Percentiles rank a stretch among this genome's conserved stretches.
These are phyloP conservation scores for Rhizophagus prolifer DNA, from an alignment of 192 early-diverging fungal genomes.

Conservation along the genomic window DNA sequence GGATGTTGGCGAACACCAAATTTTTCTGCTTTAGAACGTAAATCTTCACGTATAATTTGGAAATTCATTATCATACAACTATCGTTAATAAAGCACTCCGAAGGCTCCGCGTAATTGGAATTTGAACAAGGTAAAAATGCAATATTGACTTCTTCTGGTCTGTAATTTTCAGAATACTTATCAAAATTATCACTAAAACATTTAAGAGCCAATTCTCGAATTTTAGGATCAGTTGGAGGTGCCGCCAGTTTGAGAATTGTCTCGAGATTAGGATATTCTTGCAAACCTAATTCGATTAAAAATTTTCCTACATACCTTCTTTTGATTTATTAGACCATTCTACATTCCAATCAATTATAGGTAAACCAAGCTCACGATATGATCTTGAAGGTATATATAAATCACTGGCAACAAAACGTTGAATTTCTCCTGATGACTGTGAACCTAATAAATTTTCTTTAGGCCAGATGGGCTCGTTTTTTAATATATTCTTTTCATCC, in stretches of 20 bases:
- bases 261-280: conserved; percentile 38
- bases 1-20: conserved; percentile 70
- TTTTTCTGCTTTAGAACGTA: conserved; percentile 52
- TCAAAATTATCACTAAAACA: conserved; percentile 72
- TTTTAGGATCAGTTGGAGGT: conserved; percentile 23
- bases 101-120: conserved; percentile 50
- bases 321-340: conserved; percentile 39
- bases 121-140: conserved; percentile 64
- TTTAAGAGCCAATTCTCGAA: conserved; percentile 54
- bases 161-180: conserved; percentile 54
- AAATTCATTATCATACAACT: conserved; percentile 65
- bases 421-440: conserved; percentile 16
- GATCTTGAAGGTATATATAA: conserved; percentile 68
- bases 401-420: conserved; percentile 60
- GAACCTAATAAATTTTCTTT: conserved; percentile 36
- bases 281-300: conserved; percentile 51
- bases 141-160: conserved; percentile 38
- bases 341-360: conserved; percentile 66
- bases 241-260: conserved; percentile 45
- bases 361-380: conserved; percentile 56
- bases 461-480: conserved; percentile 67
- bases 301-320: conserved; percentile 44
- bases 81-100: conserved; percentile 63
- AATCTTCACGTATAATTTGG: conserved; percentile 55
- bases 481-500: conserved; percentile 60